Percentiles rank a stretch among this genome's conserved stretches.
These are phyloP conservation scores for Globisporangium splendens DNA, from an alignment of 352 stramenopile genomes.

Conservation along the genomic window DNA sequence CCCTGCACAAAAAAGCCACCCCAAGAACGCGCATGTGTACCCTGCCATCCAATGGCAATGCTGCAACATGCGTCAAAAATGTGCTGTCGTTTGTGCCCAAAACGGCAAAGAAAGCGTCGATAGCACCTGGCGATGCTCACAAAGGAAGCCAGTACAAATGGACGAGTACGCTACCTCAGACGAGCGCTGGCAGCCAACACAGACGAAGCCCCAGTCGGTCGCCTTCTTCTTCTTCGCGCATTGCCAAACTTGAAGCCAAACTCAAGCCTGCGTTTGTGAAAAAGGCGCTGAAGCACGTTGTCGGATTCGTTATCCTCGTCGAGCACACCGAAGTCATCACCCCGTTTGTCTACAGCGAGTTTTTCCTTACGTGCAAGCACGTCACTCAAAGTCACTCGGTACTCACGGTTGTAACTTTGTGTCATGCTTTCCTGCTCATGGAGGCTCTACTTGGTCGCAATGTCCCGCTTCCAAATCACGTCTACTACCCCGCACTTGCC, in stretches of 20 bases:
- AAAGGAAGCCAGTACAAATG: no score
- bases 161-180: no score
- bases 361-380: neutral
- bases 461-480: constrained; percentile 4
- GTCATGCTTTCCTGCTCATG: neutral
- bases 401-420: neutral
- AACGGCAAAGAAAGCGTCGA: no score
- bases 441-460: constrained; percentile 1
- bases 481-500: constrained; percentile 4
- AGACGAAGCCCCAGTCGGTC: no score
- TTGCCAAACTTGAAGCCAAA: neutral
- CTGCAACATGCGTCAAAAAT: no score
- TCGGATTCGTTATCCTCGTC: constrained; percentile 4
- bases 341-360: constrained; percentile 9
- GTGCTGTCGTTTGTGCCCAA: no score
- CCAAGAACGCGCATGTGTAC: no score
- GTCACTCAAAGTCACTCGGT: neutral
- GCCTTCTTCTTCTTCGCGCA: no score
- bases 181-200: no score
- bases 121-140: no score
- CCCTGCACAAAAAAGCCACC: no score
- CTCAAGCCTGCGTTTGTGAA: constrained; percentile 3
- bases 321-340: constrained; percentile 8
- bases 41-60: no score
- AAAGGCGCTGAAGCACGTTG: constrained; percentile 2